Evolutionary conservation across 176 grass and related monocot species (phyloP).

Genomic region (Zoysia japonica): DNA sequence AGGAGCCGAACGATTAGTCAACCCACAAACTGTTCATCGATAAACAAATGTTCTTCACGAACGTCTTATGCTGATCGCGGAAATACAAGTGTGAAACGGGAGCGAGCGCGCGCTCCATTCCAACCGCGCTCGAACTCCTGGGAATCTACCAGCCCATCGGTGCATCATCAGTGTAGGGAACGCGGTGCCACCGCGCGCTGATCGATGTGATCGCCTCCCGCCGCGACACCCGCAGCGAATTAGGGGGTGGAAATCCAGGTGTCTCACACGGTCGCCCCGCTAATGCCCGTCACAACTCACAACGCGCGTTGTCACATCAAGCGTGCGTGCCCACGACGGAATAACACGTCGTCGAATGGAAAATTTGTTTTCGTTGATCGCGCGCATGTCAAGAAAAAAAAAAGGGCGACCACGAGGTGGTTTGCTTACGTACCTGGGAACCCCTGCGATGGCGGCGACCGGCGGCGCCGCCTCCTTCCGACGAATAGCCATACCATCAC

Average conservation of each 20-base stretch:
- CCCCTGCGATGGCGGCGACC: background rate
- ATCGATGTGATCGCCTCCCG: background rate
- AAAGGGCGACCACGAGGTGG: background rate
- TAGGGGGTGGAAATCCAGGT: background rate
- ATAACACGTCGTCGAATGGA: background rate
- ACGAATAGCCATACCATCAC: constrained; percentile 38
- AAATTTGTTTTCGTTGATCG: background rate
- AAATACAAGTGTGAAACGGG: background rate
- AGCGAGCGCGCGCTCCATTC: background rate
- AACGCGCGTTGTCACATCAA: constrained; percentile 4
- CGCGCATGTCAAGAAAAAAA: background rate
- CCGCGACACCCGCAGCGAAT: background rate
- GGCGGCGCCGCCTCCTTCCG: constrained; percentile 28
- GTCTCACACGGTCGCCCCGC: background rate
- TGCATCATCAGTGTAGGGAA: background rate
- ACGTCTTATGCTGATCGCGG: background rate
- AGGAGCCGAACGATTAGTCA: background rate
- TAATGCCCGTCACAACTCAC: background rate
- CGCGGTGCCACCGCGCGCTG: constrained; percentile 1
- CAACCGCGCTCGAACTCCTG: background rate
- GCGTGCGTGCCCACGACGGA: constrained; percentile 1
- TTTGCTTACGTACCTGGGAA: constrained; percentile 26
- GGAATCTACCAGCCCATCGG: background rate
- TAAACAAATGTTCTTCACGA: background rate
- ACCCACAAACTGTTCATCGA: background rate